Conservation (phyloP, 2,329 filamentous ascomycete species). For the Aspergillus quadrilineatus region DNA sequence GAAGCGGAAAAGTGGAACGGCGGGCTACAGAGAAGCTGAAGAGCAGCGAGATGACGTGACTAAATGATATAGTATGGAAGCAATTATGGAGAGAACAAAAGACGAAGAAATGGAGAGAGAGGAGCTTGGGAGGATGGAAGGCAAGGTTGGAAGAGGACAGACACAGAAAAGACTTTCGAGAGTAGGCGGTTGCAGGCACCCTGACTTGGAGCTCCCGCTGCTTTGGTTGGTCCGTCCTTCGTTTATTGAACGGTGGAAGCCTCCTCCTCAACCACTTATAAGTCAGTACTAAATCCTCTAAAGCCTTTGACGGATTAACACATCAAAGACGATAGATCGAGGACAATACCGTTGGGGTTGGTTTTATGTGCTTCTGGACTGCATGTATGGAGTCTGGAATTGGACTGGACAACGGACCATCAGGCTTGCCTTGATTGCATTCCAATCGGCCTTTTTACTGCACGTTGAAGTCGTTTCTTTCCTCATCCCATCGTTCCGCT, state of each 20-base stretch:
- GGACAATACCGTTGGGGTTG: background rate
- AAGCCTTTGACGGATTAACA: background rate
- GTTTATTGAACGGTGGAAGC: background rate
- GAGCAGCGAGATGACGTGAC: slow-evolving; percentile 12
- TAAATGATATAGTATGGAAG: slow-evolving; percentile 19
- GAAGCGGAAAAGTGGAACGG: slow-evolving; percentile 21
- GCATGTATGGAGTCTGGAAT: background rate
- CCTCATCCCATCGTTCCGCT: background rate
- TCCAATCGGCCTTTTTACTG: background rate
- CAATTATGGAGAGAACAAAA: slow-evolving; percentile 19
- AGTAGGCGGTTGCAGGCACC: slow-evolving; percentile 9
- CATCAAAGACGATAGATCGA: background rate
- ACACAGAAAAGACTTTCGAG: slow-evolving; percentile 18
- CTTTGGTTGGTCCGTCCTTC: slow-evolving; percentile 8
- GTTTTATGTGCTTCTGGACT: background rate
- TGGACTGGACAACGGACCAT: background rate
- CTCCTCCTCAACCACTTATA: background rate
- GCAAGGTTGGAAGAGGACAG: slow-evolving; percentile 10
- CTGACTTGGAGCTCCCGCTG: slow-evolving; percentile 5
- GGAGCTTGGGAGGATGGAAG: slow-evolving; percentile 10
- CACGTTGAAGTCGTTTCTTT: background rate
- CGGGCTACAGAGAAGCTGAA: slow-evolving; percentile 10
- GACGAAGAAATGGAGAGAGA: slow-evolving; percentile 22
- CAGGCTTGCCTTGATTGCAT: background rate
- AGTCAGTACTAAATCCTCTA: background rate